Percentiles rank a stretch among this genome's conserved stretches.
These are phyloP conservation scores for Trichoderma sp. DNA, from an alignment of 2,329 filamentous ascomycete species.

Conservation along the genomic window DNA sequence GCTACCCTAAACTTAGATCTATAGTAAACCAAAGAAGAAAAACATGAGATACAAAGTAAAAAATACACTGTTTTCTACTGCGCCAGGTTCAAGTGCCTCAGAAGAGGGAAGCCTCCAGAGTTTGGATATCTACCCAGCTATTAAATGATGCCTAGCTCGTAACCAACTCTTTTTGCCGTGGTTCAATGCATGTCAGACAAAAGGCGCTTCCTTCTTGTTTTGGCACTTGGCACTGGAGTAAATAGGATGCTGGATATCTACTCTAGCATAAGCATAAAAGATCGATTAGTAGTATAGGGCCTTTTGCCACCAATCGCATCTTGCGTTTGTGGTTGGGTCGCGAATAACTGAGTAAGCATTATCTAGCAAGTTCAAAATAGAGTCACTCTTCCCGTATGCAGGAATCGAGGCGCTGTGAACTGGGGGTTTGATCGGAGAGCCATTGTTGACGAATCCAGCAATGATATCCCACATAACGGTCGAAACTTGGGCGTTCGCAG, in stretches of 20 bases:
- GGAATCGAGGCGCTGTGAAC: background rate
- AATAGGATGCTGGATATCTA: background rate
- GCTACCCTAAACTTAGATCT: background rate
- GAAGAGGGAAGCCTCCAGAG: background rate
- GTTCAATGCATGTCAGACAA: no score
- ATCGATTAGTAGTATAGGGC: conserved; percentile 5
- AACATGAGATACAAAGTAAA: background rate
- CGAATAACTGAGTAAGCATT: background rate
- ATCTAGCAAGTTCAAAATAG: background rate
- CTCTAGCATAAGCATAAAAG: background rate
- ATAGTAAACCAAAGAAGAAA: background rate
- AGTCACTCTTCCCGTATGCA: background rate
- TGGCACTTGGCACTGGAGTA: no score
- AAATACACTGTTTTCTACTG: background rate
- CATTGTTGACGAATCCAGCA: conserved; percentile 14
- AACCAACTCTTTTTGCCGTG: background rate
- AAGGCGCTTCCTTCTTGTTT: no score
- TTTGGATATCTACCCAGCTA: background rate
- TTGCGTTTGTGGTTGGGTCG: conserved; percentile 7
- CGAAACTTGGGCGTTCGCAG: background rate
- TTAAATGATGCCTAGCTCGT: background rate
- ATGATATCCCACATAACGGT: background rate
- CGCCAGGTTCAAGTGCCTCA: background rate
- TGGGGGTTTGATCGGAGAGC: background rate
- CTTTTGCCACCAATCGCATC: conserved; percentile 21